Evolutionary conservation across 345 rosid genomes (phyloP).

Genomic region (Gossypium ekmanianum): DNA sequence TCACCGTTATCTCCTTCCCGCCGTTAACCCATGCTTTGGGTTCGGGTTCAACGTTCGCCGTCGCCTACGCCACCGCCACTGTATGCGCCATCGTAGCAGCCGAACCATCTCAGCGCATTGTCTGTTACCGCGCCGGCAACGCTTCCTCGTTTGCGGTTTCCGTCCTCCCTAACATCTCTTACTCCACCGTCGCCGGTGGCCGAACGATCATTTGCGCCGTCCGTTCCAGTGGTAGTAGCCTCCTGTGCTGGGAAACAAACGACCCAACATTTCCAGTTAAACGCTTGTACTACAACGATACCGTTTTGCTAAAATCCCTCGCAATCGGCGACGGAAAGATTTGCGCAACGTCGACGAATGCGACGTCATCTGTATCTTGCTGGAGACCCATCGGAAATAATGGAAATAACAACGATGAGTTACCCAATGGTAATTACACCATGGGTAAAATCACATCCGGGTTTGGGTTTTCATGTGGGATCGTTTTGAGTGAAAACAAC

Average conservation of each 20-base stretch:
- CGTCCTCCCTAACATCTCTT: constrained; percentile 43
- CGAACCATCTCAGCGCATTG: constrained; percentile 26
- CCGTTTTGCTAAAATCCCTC: constrained; percentile 30
- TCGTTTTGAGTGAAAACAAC: constrained; percentile 16
- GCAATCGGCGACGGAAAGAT: constrained; percentile 53
- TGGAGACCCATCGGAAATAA: constrained; percentile 33
- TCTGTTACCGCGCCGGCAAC: constrained; percentile 36
- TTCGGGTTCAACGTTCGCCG: constrained; percentile 55
- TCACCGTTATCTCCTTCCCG: constrained; percentile 4
- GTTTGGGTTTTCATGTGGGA: constrained; percentile 57
- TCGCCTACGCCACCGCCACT: constrained; percentile 39
- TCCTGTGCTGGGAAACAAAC: constrained; percentile 51
- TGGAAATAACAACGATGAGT: background rate
- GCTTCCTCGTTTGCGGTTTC: background rate
- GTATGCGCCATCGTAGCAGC: constrained; percentile 55
- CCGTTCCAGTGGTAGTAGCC: constrained; percentile 41
- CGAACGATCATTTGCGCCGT: constrained; percentile 47
- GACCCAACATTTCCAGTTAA: constrained; percentile 18
- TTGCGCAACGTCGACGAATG: constrained; percentile 36
- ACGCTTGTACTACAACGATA: constrained; percentile 40
- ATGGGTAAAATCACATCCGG: constrained; percentile 52
- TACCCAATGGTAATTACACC: constrained; percentile 10
- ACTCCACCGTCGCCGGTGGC: constrained; percentile 52
- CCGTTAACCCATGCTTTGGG: constrained; percentile 41
- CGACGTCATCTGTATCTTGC: constrained; percentile 28